Percentiles rank a stretch among this genome's conserved stretches.
phyloP scores from a whole-genome alignment of 352 stramenopile species.

The Globisporangium spiculum region DNA sequence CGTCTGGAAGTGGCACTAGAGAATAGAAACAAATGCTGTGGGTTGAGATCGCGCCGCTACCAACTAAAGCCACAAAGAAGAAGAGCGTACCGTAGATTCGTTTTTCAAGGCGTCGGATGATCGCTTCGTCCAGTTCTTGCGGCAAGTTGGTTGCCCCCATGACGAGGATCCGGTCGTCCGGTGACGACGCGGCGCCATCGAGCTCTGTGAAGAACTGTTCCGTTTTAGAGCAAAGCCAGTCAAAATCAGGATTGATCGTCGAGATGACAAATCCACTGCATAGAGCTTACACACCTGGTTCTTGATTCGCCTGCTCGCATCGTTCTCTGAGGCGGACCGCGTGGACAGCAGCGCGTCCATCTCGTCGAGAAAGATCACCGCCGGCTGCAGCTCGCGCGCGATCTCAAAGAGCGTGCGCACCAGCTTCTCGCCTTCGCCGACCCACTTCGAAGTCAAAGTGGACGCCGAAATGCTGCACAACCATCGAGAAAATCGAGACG shows the following conservation, averaged over 20 bases:
- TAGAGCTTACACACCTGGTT: slow-evolving; percentile 58
- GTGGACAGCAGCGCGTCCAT: slow-evolving; percentile 84
- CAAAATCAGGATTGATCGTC: background rate
- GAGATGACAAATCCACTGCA: background rate
- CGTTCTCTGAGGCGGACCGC: slow-evolving; percentile 76
- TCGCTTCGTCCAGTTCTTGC: slow-evolving; percentile 84
- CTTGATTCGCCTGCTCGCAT: slow-evolving; percentile 86
- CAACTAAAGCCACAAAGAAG: background rate
- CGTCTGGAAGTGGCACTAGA: slow-evolving; percentile 73
- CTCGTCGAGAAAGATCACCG: slow-evolving; percentile 90
- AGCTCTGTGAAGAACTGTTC: slow-evolving; percentile 86
- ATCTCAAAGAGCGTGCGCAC: slow-evolving; percentile 92
- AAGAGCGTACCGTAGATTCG: slow-evolving; percentile 77
- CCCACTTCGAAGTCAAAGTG: slow-evolving; percentile 88
- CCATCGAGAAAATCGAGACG: slow-evolving; percentile 1
- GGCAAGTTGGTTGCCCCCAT: slow-evolving; percentile 88
- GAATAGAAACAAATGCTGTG: background rate
- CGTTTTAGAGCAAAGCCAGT: background rate
- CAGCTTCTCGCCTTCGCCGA: slow-evolving; percentile 93
- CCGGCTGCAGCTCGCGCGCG: slow-evolving; percentile 78
- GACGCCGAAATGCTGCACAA: slow-evolving; percentile 80
- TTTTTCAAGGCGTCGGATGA: slow-evolving; percentile 84
- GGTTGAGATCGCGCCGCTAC: background rate
- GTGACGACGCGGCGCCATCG: slow-evolving; percentile 68
- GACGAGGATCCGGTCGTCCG: slow-evolving; percentile 81